Evolutionary conservation across 73 alveolate genomes (phyloP).

Genomic region (Paramecium pentaurelia): DNA sequence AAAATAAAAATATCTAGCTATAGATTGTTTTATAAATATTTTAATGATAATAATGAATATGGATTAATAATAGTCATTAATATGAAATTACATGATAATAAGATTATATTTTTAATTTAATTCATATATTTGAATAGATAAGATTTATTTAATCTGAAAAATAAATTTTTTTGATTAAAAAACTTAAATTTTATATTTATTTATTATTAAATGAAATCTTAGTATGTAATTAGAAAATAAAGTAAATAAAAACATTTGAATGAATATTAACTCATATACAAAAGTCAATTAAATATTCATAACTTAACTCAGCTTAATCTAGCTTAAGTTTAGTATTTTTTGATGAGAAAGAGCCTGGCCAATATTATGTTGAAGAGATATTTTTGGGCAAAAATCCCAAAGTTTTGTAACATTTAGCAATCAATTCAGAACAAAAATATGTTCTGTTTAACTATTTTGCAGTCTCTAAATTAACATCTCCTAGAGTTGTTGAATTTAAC

Average conservation of each 20-base stretch:
- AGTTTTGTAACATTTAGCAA: constrained; percentile 35
- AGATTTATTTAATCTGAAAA: background rate
- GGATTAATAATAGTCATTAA: background rate
- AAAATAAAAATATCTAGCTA: background rate
- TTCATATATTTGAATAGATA: background rate
- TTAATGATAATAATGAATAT: background rate
- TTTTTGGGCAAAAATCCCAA: background rate
- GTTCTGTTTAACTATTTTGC: background rate
- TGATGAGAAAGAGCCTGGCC: constrained; percentile 53
- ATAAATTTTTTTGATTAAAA: background rate
- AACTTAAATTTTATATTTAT: background rate
- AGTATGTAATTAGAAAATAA: background rate
- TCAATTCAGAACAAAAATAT: constrained; percentile 44
- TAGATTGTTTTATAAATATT: too few species aligned
- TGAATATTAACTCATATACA: background rate
- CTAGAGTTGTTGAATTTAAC: constrained; percentile 44
- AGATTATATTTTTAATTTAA: background rate
- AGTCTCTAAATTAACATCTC: background rate
- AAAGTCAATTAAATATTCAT: constrained; percentile 8
- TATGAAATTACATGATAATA: background rate
- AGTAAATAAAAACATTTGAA: background rate
- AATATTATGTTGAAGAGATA: constrained; percentile 24
- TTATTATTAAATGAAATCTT: background rate
- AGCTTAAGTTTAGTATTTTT: background rate
- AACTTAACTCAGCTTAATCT: background rate